Evolutionary conservation across 2,329 filamentous ascomycete genomes (phyloP).

Genomic region (Claviceps maximensis): DNA sequence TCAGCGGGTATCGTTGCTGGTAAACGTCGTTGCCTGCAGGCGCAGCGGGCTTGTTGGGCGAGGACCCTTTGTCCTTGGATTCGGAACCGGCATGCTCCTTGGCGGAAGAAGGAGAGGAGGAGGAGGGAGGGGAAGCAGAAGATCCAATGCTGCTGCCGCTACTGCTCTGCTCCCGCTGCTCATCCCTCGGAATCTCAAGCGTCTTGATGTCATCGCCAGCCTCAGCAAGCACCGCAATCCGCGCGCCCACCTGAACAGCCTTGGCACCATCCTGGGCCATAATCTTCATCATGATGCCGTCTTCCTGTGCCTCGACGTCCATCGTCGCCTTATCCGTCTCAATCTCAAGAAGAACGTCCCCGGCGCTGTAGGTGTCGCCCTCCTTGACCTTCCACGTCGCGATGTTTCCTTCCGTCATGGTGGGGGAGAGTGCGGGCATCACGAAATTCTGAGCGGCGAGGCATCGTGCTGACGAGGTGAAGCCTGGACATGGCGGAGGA

Average conservation of each 20-base stretch:
- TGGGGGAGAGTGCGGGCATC: conserved; percentile 84
- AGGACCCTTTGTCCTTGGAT: conserved; percentile 5
- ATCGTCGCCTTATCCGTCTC: conserved; percentile 92
- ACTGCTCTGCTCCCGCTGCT: conserved; percentile 24
- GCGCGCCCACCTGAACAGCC: conserved; percentile 60
- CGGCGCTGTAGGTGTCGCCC: conserved; percentile 67
- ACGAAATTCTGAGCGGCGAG: conserved; percentile 75
- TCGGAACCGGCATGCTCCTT: conserved; percentile 15
- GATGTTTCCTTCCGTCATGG: conserved; percentile 90
- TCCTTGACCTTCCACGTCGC: conserved; percentile 77
- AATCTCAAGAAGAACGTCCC: conserved; percentile 81
- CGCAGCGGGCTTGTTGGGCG: conserved; percentile 39
- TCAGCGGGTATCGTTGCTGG: conserved; percentile 58
- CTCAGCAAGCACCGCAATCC: conserved; percentile 77
- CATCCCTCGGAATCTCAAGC: conserved; percentile 63
- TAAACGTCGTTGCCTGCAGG: conserved; percentile 34
- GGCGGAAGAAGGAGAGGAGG: too few relatives aligned
- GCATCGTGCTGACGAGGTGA: conserved; percentile 47
- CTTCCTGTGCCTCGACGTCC: conserved; percentile 88
- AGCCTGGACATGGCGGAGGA: conserved; percentile 31
- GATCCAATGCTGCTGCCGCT: neutral
- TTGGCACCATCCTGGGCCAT: conserved; percentile 61
- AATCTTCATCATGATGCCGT: conserved; percentile 78
- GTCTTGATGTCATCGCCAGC: conserved; percentile 63
- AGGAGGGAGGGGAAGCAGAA: neutral